A percentile compares a stretch with the other conserved stretches of the same genome.
phyloP scores from a whole-genome alignment of 1,284 basidiomycete genomes.

The Irpex lacteus region DNA sequence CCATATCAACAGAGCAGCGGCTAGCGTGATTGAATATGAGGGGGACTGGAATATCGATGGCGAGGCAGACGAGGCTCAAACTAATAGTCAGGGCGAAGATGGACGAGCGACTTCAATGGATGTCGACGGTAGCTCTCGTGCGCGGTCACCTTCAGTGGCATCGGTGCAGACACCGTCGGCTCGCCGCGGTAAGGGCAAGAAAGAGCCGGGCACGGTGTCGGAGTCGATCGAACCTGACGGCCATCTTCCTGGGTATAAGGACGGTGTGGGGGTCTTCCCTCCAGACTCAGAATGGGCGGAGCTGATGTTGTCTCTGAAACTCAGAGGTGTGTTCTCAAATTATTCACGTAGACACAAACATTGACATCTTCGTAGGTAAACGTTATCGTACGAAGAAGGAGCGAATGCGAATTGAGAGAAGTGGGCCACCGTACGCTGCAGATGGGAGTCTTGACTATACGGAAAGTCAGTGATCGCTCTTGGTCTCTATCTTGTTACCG shows the following conservation, averaged over 20 bases:
- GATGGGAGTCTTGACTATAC: slow-evolving; percentile 76
- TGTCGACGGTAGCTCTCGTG: slow-evolving; percentile 22
- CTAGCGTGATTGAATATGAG: slow-evolving; percentile 75
- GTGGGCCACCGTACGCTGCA: slow-evolving; percentile 59
- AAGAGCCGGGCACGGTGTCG: slow-evolving; percentile 32
- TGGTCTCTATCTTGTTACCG: background rate
- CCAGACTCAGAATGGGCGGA: slow-evolving; percentile 65
- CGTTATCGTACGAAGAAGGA: slow-evolving; percentile 78
- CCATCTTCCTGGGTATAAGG: slow-evolving; percentile 68
- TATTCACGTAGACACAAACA: background rate
- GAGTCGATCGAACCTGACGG: slow-evolving; percentile 67
- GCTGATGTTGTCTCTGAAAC: slow-evolving; percentile 65
- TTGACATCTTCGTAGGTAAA: slow-evolving; percentile 49
- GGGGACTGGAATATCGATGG: slow-evolving; percentile 80
- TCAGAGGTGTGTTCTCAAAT: slow-evolving; percentile 50
- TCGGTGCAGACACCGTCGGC: slow-evolving; percentile 19
- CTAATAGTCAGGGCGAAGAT: slow-evolving; percentile 39
- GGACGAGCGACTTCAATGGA: slow-evolving; percentile 27
- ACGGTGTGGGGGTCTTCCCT: slow-evolving; percentile 70
- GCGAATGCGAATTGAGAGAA: slow-evolving; percentile 65
- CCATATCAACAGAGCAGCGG: slow-evolving; percentile 64
- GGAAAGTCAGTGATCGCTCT: slow-evolving; percentile 48
- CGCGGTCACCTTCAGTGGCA: slow-evolving; percentile 27
- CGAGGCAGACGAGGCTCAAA: slow-evolving; percentile 64
- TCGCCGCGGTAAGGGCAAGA: slow-evolving; percentile 22